A percentile compares a stretch with the other conserved stretches of the same genome.
These are phyloP conservation scores for Hordeum pubiflorum DNA, from an alignment of 202 grass and related monocot genomes.

Conservation along the genomic window DNA sequence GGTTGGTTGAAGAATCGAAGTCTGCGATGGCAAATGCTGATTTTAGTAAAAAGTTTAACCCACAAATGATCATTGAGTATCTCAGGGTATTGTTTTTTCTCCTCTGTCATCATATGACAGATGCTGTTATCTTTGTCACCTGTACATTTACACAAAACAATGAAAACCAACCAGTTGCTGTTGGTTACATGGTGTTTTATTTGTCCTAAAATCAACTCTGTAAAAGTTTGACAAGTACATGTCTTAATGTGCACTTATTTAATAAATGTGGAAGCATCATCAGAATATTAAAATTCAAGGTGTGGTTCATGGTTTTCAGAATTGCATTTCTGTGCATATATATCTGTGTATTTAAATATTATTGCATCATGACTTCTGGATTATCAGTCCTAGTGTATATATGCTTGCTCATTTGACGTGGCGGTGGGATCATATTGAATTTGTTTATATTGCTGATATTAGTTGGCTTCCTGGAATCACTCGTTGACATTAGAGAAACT, in stretches of 20 bases:
- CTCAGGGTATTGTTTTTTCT: conserved; percentile 62
- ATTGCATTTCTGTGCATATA: neutral
- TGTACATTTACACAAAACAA: neutral
- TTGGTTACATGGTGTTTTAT: conserved; percentile 7
- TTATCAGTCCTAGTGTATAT: conserved; percentile 14
- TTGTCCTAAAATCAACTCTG: neutral
- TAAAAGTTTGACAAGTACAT: neutral
- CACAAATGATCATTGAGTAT: conserved; percentile 90
- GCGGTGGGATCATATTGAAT: conserved; percentile 2
- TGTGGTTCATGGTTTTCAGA: neutral
- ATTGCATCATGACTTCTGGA: conserved; percentile 5
- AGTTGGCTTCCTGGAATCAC: neutral
- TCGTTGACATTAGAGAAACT: neutral
- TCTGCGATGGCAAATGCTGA: conserved; percentile 35
- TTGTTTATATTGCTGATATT: neutral
- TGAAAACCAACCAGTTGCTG: neutral
- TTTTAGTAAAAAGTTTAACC: conserved; percentile 63
- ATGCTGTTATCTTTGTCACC: neutral
- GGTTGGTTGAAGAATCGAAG: conserved; percentile 85
- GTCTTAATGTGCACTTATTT: neutral
- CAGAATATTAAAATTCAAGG: neutral
- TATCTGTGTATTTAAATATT: neutral
- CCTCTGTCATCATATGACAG: conserved; percentile 9
- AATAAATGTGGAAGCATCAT: neutral
- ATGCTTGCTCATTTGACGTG: conserved; percentile 1